These are phyloP conservation scores for Syncephalastrum sp. DNA, from an alignment of 371 early-diverging fungal species.

Conservation along the genomic window DNA sequence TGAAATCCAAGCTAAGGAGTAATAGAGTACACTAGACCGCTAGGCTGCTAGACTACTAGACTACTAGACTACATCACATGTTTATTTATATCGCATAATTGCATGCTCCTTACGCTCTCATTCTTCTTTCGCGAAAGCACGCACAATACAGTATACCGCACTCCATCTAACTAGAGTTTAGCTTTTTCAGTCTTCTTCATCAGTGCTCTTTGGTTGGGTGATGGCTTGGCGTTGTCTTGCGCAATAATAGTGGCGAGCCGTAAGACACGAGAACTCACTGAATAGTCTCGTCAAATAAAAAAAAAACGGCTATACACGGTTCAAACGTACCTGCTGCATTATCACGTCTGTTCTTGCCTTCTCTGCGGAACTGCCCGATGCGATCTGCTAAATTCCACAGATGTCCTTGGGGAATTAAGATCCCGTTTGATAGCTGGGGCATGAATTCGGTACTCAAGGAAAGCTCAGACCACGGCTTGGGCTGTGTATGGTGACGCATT, in stretches of 20 bases:
- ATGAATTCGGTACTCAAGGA: conserved; percentile 54
- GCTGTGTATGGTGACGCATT: conserved; percentile 39
- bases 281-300: background rate
- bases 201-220: conserved; percentile 20
- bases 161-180: background rate
- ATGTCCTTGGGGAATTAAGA: conserved; percentile 56
- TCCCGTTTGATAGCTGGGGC: conserved; percentile 52
- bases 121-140: background rate
- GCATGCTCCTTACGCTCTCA: background rate
- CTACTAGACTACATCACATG: too few relatives aligned
- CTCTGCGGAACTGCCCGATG: conserved; percentile 82
- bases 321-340: conserved; percentile 68
- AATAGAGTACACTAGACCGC: background rate
- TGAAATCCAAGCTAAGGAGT: conserved; percentile 94
- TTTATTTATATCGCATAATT: background rate
- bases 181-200: conserved; percentile 7
- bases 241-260: conserved; percentile 28
- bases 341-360: conserved; percentile 87
- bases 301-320: background rate
- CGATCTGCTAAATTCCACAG: conserved; percentile 82
- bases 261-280: conserved; percentile 36
- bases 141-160: background rate
- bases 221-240: conserved; percentile 21
- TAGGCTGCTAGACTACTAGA: too few relatives aligned
- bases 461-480: conserved; percentile 49